Evolutionary conservation across 1,139 yeast genomes (phyloP).

Genomic region (Kodamaea derodonti): DNA sequence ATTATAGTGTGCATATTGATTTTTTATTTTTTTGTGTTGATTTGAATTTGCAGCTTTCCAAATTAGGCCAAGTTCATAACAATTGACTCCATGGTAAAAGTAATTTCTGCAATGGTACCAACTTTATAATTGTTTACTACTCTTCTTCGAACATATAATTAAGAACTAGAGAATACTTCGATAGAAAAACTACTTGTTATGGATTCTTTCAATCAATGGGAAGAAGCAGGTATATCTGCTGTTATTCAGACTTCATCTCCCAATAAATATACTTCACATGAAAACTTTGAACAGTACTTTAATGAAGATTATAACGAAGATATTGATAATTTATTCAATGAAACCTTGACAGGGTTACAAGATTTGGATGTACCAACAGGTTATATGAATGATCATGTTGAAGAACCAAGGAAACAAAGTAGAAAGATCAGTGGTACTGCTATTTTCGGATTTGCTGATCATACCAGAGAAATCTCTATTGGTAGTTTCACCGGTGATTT

Average conservation of each 20-base stretch:
- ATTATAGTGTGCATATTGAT: too few species aligned
- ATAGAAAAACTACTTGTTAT: slow-evolving; percentile 10
- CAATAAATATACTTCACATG: slow-evolving; percentile 34
- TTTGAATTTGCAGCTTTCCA: neutral
- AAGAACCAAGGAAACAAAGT: slow-evolving; percentile 23
- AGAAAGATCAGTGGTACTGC: slow-evolving; percentile 57
- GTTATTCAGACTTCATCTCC: slow-evolving; percentile 8
- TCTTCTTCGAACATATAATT: neutral
- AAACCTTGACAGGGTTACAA: slow-evolving; percentile 42
- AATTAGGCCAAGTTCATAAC: neutral
- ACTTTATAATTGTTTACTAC: slow-evolving; percentile 1
- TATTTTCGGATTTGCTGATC: slow-evolving; percentile 57
- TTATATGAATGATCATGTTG: slow-evolving; percentile 6
- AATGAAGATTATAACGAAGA: slow-evolving; percentile 27
- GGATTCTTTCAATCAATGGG: slow-evolving; percentile 29
- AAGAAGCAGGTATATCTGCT: slow-evolving; percentile 11
- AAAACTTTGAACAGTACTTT: slow-evolving; percentile 38
- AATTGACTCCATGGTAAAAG: neutral
- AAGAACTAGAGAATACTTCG: neutral
- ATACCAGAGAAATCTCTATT: slow-evolving; percentile 48
- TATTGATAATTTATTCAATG: slow-evolving; percentile 41
- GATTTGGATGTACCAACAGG: slow-evolving; percentile 50
- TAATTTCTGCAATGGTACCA: neutral
- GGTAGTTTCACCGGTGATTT: slow-evolving; percentile 11
- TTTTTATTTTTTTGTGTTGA: too few species aligned